Percentiles rank a stretch among this genome's conserved stretches.
Evolutionary conservation across 768 basidiomycete species (phyloP).

Genomic region (Rhodocollybia butyracea): DNA sequence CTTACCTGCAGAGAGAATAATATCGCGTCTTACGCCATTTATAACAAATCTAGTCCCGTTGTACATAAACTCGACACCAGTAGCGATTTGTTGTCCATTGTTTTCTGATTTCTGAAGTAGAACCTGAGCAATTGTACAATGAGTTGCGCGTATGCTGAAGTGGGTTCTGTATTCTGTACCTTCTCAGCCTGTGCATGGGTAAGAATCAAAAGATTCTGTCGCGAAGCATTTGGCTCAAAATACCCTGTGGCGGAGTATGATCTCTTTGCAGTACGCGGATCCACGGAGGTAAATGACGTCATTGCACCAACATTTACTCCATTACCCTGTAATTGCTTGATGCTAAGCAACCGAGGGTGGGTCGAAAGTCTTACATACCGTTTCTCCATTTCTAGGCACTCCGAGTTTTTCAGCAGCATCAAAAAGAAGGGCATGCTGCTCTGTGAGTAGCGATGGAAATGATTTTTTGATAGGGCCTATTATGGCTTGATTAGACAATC

Average conservation of each 20-base stretch:
- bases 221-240: conserved; percentile 20
- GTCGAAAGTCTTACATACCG: not conserved
- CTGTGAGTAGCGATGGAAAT: not conserved
- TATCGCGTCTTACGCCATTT: conserved; percentile 32
- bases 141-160: conserved; percentile 9
- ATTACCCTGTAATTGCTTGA: not conserved
- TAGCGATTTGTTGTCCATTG: conserved; percentile 1
- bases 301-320: conserved; percentile 7
- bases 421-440: not conserved
- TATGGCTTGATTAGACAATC: conserved; percentile 5
- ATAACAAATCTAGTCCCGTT: conserved; percentile 21
- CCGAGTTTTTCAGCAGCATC: not conserved
- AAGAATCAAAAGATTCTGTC: conserved; percentile 25
- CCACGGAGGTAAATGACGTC: conserved; percentile 12
- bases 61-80: conserved; percentile 9
- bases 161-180: conserved; percentile 19
- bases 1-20: conserved; percentile 33
- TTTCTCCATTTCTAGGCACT: not conserved
- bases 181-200: conserved; percentile 20
- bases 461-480: not conserved
- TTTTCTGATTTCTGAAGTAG: conserved; percentile 3
- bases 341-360: not conserved
- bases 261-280: conserved; percentile 19
- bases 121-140: not conserved
- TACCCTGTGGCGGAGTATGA: conserved; percentile 25